Evolutionary conservation across 163 green algal species (phyloP).

Genomic region (Chlorella variabilis): DNA sequence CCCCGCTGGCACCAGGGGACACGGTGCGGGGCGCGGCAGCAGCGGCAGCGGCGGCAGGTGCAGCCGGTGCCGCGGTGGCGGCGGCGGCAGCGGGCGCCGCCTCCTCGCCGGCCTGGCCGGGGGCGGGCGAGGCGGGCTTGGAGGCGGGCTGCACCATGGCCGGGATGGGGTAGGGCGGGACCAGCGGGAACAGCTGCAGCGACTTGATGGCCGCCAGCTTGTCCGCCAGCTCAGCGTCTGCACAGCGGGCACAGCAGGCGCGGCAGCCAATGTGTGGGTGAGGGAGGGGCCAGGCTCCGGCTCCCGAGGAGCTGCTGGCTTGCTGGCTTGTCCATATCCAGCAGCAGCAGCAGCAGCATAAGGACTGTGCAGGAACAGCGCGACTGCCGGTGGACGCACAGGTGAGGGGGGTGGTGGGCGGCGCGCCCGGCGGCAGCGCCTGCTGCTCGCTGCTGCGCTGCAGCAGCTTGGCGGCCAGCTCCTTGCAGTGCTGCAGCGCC

Average conservation of each 20-base stretch:
- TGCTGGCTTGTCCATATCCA: no score
- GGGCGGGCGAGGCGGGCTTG: slow-evolving; percentile 14
- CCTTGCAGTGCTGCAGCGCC: slow-evolving; percentile 40
- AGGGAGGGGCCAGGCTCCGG: no score
- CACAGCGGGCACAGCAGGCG: not conserved
- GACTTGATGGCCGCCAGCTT: slow-evolving; percentile 33
- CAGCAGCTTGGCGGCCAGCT: slow-evolving; percentile 33
- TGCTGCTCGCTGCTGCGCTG: slow-evolving; percentile 6
- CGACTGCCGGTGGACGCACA: not conserved
- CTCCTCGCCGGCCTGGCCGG: not conserved
- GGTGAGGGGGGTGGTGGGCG: slow-evolving; percentile 17
- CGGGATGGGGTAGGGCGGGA: slow-evolving; percentile 8
- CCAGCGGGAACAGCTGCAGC: slow-evolving; percentile 29
- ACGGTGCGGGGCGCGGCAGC: not conserved
- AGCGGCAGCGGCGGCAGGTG: not conserved
- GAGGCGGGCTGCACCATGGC: not conserved
- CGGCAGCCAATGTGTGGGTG: no score
- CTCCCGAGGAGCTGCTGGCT: no score
- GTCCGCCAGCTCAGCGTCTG: slow-evolving; percentile 29
- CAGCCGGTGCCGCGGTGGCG: not conserved
- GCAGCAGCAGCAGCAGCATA: not conserved
- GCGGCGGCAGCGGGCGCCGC: not conserved
- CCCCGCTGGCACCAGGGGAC: not conserved
- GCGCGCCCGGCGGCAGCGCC: slow-evolving; percentile 21
- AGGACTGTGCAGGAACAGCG: not conserved